These are phyloP conservation scores for Protomyces arabidopsidicola DNA, from an alignment of 1,139 yeast genomes.

Conservation along the genomic window DNA sequence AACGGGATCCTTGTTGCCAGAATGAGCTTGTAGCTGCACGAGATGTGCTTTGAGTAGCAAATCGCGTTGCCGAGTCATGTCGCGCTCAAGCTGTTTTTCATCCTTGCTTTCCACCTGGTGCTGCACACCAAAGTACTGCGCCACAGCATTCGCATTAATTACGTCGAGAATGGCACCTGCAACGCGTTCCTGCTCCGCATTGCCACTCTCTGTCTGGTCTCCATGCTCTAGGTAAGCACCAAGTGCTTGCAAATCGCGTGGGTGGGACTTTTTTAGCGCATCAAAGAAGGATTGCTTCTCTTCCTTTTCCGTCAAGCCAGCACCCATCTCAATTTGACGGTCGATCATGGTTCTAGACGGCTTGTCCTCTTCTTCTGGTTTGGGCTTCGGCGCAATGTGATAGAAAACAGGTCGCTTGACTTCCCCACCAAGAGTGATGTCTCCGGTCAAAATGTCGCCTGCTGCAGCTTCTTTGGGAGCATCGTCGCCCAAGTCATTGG, in stretches of 20 bases:
- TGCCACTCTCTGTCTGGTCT: conserved; percentile 6
- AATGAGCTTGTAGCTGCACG: conserved; percentile 6
- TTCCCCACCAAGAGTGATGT: conserved; percentile 14
- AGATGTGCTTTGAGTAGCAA: conserved; percentile 7
- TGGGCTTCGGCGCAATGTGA: conserved; percentile 3
- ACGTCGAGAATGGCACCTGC: conserved; percentile 22
- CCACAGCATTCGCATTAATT: conserved; percentile 25
- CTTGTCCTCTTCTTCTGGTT: conserved; percentile 18
- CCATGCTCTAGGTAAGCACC: conserved; percentile 23
- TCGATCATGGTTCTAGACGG: conserved; percentile 19
- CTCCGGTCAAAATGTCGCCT: conserved; percentile 27
- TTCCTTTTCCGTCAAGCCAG: conserved; percentile 18
- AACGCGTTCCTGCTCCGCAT: conserved; percentile 9
- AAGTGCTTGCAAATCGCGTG: conserved; percentile 25
- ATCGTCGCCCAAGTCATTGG: conserved; percentile 19
- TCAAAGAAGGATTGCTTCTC: conserved; percentile 26
- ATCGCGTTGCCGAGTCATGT: not conserved
- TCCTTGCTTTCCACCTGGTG: not conserved
- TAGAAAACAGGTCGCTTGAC: conserved; percentile 5
- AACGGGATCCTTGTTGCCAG: not conserved
- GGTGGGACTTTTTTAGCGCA: conserved; percentile 17
- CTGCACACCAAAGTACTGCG: conserved; percentile 25
- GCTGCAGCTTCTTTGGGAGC: conserved; percentile 26
- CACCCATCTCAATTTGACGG: conserved; percentile 26
- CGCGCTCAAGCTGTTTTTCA: conserved; percentile 2